Evolutionary conservation across 2,329 filamentous ascomycete genomes (phyloP).

Genomic region (Colletotrichum spinosum): DNA sequence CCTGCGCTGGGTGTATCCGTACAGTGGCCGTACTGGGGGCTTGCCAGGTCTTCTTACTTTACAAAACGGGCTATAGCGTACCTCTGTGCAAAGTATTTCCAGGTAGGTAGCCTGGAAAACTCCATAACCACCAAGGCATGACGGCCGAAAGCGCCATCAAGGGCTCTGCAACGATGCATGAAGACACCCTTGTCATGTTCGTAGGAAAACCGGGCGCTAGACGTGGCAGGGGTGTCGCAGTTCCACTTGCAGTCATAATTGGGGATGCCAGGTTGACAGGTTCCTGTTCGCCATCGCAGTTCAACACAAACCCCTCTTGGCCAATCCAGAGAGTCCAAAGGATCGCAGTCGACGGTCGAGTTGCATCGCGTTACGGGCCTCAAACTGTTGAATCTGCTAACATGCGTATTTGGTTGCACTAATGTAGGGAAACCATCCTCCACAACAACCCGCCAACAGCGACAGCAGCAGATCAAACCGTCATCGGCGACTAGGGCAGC

Average conservation of each 20-base stretch:
- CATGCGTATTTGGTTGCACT: too few relatives aligned
- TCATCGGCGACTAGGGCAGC: neutral
- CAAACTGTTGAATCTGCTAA: constrained; percentile 3
- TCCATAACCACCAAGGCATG: neutral
- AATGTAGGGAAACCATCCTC: too few relatives aligned
- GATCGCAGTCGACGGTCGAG: neutral
- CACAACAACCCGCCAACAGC: too few relatives aligned
- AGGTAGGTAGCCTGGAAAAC: too few relatives aligned
- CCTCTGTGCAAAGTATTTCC: too few relatives aligned
- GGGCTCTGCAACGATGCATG: constrained; percentile 10
- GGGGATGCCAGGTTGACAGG: too few relatives aligned
- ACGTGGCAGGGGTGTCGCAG: constrained; percentile 21
- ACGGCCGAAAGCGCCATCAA: constrained; percentile 16
- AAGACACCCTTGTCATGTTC: constrained; percentile 5
- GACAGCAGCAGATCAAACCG: neutral
- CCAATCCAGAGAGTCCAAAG: too few relatives aligned
- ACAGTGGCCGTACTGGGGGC: neutral
- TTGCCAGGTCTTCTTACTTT: too few relatives aligned
- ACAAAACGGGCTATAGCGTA: too few relatives aligned
- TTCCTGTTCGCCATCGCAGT: too few relatives aligned
- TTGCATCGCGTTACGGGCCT: neutral
- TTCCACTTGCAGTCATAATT: neutral
- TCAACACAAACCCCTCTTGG: too few relatives aligned
- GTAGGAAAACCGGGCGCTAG: constrained; percentile 15
- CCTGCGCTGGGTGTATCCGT: too few relatives aligned